Base-by-base conservation (phyloP, 2,329 filamentous ascomycete species). In the Pseudogymnoascus sp. region DNA sequence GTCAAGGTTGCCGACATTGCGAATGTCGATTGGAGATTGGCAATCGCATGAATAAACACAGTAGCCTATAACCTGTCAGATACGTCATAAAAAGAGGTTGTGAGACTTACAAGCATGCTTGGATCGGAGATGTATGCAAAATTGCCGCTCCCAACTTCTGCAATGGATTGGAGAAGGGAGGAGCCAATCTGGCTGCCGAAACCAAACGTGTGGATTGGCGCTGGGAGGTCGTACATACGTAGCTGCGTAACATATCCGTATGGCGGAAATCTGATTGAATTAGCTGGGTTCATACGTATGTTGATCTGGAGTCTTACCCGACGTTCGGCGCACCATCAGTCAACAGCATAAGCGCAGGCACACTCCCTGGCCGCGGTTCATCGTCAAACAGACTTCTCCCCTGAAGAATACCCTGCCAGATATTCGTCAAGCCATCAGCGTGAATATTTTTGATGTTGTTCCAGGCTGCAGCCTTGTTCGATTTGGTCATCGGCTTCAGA, bases 111-210 rank as follows among this genome's bases (percentile, higher is more conserved):
- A 65, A 87, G 82, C 83, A 87, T 86, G 64, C 83, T 81, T 0
- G 82, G 79, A 62, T 87, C 84, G 0, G 83, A 81, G 16, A 87
- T 86, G 66, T 86, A 87, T 7, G 82, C 75, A 64, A 84, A 87
- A 69, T 80, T 83, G 1, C 85, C 85, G 2, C 78, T 75, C 0
- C 81, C 79, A 59, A 81, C 73, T 68, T 86, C 83, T 1, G 84
- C 79, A 57, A 87, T 83, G 1, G 83, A 83, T 72, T 85, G 84
- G 62, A 87, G 75, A 16, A 86, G 73, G 0, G 80, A 81, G 0
- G 84, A 83, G 5, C 72, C 69, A 36, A 83, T 72, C 1, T 68
- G 57, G 66, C 82, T 81, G 4, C 81, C 81, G 62, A 84, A 84
- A 2, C 81, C 81, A 69, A 84, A 84, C 0, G 81, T 83, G 68